Base-by-base conservation (phyloP, 331 rosid genomes). In the Acacia pycnantha region DNA sequence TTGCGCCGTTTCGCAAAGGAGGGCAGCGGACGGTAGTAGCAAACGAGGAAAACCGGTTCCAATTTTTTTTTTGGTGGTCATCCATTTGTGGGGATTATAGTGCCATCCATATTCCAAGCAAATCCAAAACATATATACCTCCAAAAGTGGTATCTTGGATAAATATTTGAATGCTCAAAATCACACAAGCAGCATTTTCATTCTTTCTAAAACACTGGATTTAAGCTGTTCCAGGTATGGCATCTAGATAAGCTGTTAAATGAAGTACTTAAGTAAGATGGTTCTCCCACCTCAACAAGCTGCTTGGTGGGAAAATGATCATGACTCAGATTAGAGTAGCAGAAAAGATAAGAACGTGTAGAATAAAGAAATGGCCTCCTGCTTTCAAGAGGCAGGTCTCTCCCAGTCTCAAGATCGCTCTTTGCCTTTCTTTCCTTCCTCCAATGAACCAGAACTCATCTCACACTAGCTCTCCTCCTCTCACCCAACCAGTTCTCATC, bases 91-190 rank as follows among this genome's bases (percentile, higher is more conserved):
- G 5, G 65, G 65, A 54, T 19, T 21, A 54, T 40, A 22, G 2
- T 21, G 73, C 29, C 70, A 64, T 53, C 68, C 8, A 51, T 27
- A 50, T 65, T 64, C 75, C 76, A 61, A 48, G 76, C 58, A 51
- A 51, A 18, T 18, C 58, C 58, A 51, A 51, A 18, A 51, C n/a
- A 51, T 51, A 18, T 1, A 51, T 10, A 51, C 58, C 58, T 51
- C 58, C 58, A 51, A 51, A 18, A 16, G 6, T 6, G n/a, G 19
- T 51, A 22, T 18, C 58, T 1, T 51, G 58, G 58, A 51, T 51
- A 51, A 51, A 51, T 51, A 51, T 18, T 51, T 18, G 58, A 51
- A 51, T 51, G 58, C 58, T 51, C n/a, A 51, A 18, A 51, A 51
- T 18, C n/a, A 18, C n/a, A 16, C 9, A 10, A 5, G 22, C 22